phyloP scores from a whole-genome alignment of 208 protist genomes.

The Trypanosoma caninum region DNA sequence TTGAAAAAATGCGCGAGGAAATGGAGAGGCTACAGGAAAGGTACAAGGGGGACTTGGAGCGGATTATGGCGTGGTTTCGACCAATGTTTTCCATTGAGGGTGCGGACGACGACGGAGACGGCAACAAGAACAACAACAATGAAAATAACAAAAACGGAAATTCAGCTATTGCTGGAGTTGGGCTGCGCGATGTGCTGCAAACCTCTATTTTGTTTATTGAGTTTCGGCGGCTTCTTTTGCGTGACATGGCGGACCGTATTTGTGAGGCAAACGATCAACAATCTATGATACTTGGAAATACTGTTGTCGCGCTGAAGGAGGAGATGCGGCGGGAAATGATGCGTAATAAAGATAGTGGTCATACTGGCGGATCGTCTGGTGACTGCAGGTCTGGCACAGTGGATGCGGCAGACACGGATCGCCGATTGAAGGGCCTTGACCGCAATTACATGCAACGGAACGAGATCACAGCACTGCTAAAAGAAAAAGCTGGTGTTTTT shows the following conservation, averaged over 20 bases:
- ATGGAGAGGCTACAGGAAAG: constrained; percentile 4
- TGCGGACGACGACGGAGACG: background rate
- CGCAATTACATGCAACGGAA: constrained; percentile 39
- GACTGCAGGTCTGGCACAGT: background rate
- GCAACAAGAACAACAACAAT: too few species aligned
- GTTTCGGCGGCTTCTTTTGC: constrained; percentile 60
- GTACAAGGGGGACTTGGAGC: constrained; percentile 15
- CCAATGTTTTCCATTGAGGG: background rate
- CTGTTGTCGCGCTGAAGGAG: constrained; percentile 36
- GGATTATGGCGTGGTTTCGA: constrained; percentile 12
- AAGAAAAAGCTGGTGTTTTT: constrained; percentile 51
- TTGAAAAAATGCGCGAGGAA: constrained; percentile 19
- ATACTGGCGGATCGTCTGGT: constrained; percentile 8
- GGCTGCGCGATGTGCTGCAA: constrained; percentile 38
- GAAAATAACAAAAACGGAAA: background rate
- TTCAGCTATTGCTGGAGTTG: background rate
- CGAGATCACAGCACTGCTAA: constrained; percentile 43
- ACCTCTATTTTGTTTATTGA: constrained; percentile 68
- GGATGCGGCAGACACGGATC: background rate
- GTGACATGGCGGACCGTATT: constrained; percentile 64
- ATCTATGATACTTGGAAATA: constrained; percentile 43
- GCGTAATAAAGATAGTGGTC: background rate
- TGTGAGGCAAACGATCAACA: constrained; percentile 43
- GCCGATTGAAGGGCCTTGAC: constrained; percentile 50
- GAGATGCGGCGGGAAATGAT: constrained; percentile 22